A percentile compares a stretch with the other conserved stretches of the same genome.
phyloP scores from a whole-genome alignment of 345 rosid species.

The Pistacia integerrima region DNA sequence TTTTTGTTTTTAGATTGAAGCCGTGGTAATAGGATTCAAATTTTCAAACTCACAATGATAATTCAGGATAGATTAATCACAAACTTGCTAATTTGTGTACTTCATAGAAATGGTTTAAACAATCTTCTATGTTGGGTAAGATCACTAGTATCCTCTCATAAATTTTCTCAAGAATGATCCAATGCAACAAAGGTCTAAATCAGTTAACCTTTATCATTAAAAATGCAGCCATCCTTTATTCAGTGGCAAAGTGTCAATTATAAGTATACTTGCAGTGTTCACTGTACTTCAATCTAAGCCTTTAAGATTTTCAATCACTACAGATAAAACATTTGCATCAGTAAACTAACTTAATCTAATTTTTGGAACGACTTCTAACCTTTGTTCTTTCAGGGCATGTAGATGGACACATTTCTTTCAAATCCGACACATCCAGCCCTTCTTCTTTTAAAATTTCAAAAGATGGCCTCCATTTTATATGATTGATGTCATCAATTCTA shows the following conservation, averaged over 20 bases:
- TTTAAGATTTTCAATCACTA: not conserved
- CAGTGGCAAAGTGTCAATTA: not conserved
- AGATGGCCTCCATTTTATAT: conserved; percentile 87
- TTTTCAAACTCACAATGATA: not conserved
- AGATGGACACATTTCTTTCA: conserved; percentile 47
- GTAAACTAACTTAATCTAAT: not conserved
- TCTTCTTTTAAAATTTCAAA: conserved; percentile 90
- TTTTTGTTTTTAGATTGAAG: not conserved
- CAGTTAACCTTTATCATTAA: too few species aligned
- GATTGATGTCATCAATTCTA: conserved; percentile 56
- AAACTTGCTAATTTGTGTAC: not conserved
- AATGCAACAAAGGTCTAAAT: too few species aligned
- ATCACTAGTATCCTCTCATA: not conserved
- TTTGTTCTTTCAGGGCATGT: conserved; percentile 58
- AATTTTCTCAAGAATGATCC: too few species aligned
- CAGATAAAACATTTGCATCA: conserved; percentile 3
- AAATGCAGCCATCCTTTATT: not conserved
- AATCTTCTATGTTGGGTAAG: not conserved
- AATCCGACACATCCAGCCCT: conserved; percentile 58
- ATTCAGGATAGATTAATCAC: not conserved
- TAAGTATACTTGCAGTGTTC: not conserved
- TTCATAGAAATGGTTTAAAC: not conserved
- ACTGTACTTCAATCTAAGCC: not conserved
- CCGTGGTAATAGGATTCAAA: not conserved
- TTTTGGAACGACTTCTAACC: conserved; percentile 41